Evolutionary conservation across 208 protist species (phyloP).

Genomic region (Acanthamoeba divionensis): DNA sequence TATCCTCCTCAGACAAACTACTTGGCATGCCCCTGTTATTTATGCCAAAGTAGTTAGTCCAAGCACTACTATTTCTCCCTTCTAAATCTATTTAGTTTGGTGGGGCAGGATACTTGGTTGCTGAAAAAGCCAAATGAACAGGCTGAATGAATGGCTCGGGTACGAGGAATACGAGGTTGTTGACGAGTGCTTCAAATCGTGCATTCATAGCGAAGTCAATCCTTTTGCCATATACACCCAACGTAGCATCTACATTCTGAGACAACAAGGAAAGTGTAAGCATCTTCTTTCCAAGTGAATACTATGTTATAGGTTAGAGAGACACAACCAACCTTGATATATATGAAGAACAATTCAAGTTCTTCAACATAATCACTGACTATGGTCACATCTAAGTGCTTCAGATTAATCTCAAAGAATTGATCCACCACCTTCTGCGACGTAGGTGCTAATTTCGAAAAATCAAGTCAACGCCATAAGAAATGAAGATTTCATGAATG

Average conservation of each 20-base stretch:
- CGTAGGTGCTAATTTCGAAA: no score
- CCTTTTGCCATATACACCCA: not conserved
- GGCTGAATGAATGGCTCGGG: conserved; percentile 20
- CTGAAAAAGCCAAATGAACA: not conserved
- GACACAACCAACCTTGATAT: not conserved
- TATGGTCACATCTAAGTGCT: not conserved
- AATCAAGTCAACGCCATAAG: no score
- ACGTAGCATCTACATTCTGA: not conserved
- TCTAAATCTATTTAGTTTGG: no score
- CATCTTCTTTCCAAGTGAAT: not conserved
- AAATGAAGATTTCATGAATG: no score
- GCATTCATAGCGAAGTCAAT: not conserved
- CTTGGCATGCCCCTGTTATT: not conserved
- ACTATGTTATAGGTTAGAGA: not conserved
- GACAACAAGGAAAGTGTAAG: not conserved
- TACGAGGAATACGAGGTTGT: conserved; percentile 1
- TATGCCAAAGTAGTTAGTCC: no score
- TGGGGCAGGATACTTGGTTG: not conserved
- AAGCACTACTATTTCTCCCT: no score
- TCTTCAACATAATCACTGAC: conserved; percentile 5
- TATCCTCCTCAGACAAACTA: not conserved
- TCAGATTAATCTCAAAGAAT: not conserved
- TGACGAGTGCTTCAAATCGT: not conserved
- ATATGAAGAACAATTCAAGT: conserved; percentile 10
- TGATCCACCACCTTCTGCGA: not conserved